Conservation (phyloP, 73 alveolate genomes). For the Tetrahymena thermophila region DNA sequence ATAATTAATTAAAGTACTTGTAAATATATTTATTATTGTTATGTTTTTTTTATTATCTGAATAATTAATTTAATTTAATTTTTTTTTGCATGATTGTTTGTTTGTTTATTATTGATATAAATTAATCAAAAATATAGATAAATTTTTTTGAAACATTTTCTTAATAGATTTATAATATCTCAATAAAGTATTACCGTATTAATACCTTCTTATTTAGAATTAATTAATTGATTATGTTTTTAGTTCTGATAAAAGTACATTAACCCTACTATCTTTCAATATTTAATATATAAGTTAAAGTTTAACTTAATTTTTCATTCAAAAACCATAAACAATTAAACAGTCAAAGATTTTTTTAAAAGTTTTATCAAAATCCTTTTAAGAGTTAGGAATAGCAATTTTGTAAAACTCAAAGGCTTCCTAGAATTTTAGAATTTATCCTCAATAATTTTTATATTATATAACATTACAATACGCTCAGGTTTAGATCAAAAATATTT, state of each 20-base stretch:
- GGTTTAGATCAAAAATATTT: too few relatives aligned
- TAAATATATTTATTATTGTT: background rate
- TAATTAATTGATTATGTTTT: background rate
- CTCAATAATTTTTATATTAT: too few relatives aligned
- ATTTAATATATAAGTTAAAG: too few relatives aligned
- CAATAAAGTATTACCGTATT: background rate
- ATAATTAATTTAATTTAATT: too few relatives aligned
- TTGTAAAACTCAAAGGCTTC: too few relatives aligned
- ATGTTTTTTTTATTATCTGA: background rate
- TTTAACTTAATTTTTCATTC: background rate
- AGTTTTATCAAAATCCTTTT: background rate
- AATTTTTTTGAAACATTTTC: background rate
- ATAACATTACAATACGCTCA: too few relatives aligned
- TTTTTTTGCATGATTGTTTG: background rate
- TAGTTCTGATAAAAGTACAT: background rate
- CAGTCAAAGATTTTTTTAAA: background rate
- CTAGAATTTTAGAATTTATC: too few relatives aligned
- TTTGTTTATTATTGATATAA: background rate
- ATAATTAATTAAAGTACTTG: background rate
- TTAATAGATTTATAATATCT: background rate
- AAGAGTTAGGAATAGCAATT: too few relatives aligned
- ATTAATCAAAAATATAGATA: background rate
- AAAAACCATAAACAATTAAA: too few relatives aligned
- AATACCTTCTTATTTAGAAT: background rate
- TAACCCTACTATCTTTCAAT: background rate